phyloP scores from a whole-genome alignment of 176 grass and related monocot genomes.

The Luzula sylvatica region DNA sequence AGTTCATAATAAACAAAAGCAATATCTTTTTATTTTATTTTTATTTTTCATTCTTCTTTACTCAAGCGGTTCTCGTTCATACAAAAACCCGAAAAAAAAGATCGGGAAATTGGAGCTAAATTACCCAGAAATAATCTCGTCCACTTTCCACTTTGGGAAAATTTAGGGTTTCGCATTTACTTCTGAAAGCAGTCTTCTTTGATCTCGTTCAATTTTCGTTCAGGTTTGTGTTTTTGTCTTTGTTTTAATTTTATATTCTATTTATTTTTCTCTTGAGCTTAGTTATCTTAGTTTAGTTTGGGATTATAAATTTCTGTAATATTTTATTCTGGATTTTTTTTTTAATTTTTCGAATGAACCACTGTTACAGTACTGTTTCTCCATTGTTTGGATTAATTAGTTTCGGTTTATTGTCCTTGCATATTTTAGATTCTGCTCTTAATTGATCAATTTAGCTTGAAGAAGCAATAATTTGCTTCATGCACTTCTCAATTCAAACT shows the following conservation, averaged over 20 bases:
- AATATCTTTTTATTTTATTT: constrained; percentile 4
- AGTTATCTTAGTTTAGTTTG: background rate
- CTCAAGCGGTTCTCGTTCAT: background rate
- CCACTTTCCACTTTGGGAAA: constrained; percentile 59
- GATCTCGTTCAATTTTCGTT: background rate
- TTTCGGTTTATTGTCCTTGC: too few relatives aligned
- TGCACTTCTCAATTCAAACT: too few relatives aligned
- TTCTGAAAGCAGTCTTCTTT: background rate
- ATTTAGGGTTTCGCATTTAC: constrained; percentile 12
- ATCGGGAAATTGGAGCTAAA: background rate
- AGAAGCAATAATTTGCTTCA: too few relatives aligned
- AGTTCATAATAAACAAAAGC: constrained; percentile 7
- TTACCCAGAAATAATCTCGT: constrained; percentile 19
- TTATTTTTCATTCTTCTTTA: background rate
- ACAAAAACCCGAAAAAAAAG: background rate
- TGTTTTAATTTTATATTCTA: constrained; percentile 2
- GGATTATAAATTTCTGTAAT: background rate
- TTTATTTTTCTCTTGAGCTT: constrained; percentile 7
- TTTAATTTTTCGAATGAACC: too few relatives aligned
- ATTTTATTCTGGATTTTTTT: background rate
- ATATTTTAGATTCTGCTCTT: too few relatives aligned
- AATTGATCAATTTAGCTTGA: too few relatives aligned
- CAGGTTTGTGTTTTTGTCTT: background rate
- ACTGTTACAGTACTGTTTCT: too few relatives aligned
- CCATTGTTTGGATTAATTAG: too few relatives aligned